Base-by-base conservation (phyloP, 306 rosid genomes). In the Gillenia trifoliata region DNA sequence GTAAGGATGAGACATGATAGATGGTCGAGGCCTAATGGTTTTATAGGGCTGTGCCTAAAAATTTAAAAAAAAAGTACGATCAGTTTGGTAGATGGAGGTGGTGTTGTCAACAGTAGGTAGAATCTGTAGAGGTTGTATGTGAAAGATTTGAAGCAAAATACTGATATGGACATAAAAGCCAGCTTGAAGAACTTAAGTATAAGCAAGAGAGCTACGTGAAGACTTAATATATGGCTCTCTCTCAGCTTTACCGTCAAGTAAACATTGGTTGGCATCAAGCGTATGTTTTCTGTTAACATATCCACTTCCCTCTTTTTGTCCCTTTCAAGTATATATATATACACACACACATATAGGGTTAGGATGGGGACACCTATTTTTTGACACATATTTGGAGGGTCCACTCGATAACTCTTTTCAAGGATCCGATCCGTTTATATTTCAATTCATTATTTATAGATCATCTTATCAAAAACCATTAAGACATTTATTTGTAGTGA, bases 131-230 rank as follows among this genome's bases (percentile, higher is more conserved):
- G 12, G 64, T 52, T 54, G 64, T 34, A 52, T 33, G 23, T 17
- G 34, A 25, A 67, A 49, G 11, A 60, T 68, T 69, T 34, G 19
- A 69, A 69, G 73, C 61, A 69, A 69, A 69, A 69, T 49, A 49
- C 60, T 9, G 60, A 69, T 19, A 20, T 26, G 38, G 40, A 68
- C 40, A 23, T 23, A 12, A 10, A 43, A 23, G 56, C 22, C 31
- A 23, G 19, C 71, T 45, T 47, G 59, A 68, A 28, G 3, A 47
- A 31, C 34, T 4, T 31, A 31, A 0, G 13, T 23, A 41, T 25
- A 28, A 66, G 6, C 22, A 25, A 25, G 71, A 23, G 55, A 66
- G 55, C 50, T 25, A 68, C 23, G 2, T 68, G 59, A 12, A 26
- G 38, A 10, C 7, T 11, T 4, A 16, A 15, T 4, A 0, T 23